Conservation (phyloP, 2,329 filamentous ascomycete genomes). For the Colletotrichum filicis region DNA sequence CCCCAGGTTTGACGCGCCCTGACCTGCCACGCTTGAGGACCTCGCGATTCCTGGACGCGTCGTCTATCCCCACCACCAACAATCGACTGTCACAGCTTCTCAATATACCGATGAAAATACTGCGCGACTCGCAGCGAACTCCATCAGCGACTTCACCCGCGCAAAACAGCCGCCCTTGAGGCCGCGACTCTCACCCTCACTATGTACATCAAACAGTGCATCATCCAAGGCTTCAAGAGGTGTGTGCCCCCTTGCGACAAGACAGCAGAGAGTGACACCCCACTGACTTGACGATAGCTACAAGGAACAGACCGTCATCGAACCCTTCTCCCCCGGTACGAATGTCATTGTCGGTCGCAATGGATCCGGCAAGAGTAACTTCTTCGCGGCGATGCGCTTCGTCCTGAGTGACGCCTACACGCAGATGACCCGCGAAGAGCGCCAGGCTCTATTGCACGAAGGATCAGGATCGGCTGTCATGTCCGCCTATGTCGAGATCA, state of each 20-base stretch:
- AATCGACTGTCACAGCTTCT: conserved; percentile 16
- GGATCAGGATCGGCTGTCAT: conserved; percentile 97
- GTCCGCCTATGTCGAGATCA: conserved; percentile 99
- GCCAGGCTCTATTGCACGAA: conserved; percentile 95
- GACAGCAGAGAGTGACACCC: conserved; percentile 38
- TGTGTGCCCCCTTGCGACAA: conserved; percentile 52
- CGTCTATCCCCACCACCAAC: conserved; percentile 34
- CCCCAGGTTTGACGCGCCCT: conserved; percentile 24
- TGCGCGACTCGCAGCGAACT: conserved; percentile 13
- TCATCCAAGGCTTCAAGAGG: conserved; percentile 99
- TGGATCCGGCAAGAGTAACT: conserved; percentile 99
- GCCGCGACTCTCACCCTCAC: conserved; percentile 40
- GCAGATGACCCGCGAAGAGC: conserved; percentile 94
- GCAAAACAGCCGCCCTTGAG: conserved; percentile 31
- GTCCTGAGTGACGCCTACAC: conserved; percentile 98
- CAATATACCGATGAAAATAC: conserved; percentile 29
- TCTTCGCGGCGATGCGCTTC: conserved; percentile 98
- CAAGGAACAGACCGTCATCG: conserved; percentile 99
- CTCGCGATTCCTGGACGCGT: conserved; percentile 34
- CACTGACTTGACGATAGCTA: conserved; percentile 69
- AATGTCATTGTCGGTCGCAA: conserved; percentile 99
- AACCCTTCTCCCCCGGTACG: conserved; percentile 96
- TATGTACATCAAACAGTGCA: conserved; percentile 99
- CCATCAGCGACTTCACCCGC: conserved; percentile 26
- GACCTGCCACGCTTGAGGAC: conserved; percentile 18